Percentiles rank a stretch among this genome's conserved stretches.
These are phyloP conservation scores for Iberis pinnata DNA, from an alignment of 345 rosid genomes.

Conservation along the genomic window DNA sequence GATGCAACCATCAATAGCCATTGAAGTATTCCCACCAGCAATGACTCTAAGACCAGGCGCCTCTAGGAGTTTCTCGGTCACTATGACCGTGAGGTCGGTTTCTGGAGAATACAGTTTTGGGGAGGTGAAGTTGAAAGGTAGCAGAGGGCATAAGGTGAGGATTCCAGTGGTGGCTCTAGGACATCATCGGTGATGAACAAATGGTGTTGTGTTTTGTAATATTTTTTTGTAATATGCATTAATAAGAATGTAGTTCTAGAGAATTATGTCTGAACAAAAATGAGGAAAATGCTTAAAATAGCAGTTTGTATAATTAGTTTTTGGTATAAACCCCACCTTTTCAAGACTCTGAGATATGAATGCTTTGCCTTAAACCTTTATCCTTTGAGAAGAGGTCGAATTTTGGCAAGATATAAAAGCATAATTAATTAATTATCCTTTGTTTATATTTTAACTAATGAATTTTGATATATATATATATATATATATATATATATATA, in stretches of 20 bases:
- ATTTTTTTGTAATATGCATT: slow-evolving; percentile 51
- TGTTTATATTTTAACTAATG: no score
- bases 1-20: slow-evolving; percentile 79
- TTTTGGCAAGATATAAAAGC: no score
- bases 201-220: slow-evolving; percentile 38
- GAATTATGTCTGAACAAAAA: slow-evolving; percentile 8
- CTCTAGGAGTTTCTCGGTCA: slow-evolving; percentile 53
- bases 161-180: slow-evolving; percentile 84
- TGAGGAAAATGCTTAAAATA: slow-evolving; percentile 12
- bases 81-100: slow-evolving; percentile 60
- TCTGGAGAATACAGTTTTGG: slow-evolving; percentile 81
- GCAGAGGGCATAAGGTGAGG: slow-evolving; percentile 83
- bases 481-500: no score
- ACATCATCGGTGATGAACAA: slow-evolving; percentile 39
- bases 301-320: slow-evolving; percentile 27
- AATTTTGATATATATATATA: no score
- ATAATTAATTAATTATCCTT: no score
- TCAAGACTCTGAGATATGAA: no score
- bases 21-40: slow-evolving; percentile 75
- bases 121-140: slow-evolving; percentile 79
- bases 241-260: slow-evolving; percentile 45
- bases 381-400: no score
- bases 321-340: slow-evolving; percentile 11
- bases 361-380: no score
- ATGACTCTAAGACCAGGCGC: slow-evolving; percentile 74